Evolutionary conservation across 345 rosid genomes (phyloP), one percentile per base, ranked within the genome.

Genomic region (Ailanthus altissimus): DNA sequence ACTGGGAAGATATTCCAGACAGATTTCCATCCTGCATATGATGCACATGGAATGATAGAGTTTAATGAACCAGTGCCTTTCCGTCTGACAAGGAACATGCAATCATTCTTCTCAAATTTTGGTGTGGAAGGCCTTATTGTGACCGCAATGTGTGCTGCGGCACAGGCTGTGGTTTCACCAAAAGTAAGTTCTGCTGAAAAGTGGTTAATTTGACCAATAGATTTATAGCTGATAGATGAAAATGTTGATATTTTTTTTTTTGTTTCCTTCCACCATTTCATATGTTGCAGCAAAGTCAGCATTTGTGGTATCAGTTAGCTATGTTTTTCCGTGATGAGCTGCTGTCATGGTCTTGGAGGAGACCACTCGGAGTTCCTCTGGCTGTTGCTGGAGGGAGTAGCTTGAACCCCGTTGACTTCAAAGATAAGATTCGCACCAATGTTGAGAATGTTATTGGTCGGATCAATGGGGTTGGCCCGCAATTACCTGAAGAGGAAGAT

Each of bases 271-370:
- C 16, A n/a, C 1, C 28, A 9, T 69, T n/a, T 75, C 18, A 11
- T 76, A 26, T 54, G 38, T 77, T 84, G 83, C 97, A 92, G 98
- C 97, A 97, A 91, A 90, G 79, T 47, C 88, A 92, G 59, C 97
- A 92, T 88, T 77, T 94, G 21, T 89, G 99, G 94, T 92, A 92
- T 86, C 99, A 97, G 21, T 82, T 94, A 68, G 98, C 97, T 16
- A 97, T 97, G 99, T 97, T 94, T 87, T 97, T 97, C 89, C 92
- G 98, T 1, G 99, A 97, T 74, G 97, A 94, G 78, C 85, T 97
- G 78, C 82, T 94, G 40, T 97, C 97, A 12, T 91, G 98, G 97
- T 92, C 94, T 26, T 95, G 98, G 94, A 97, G 97, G 84, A 86
- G 97, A 80, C 99, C 98, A 45, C 88, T 86, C 10, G 93, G 95